Percentiles rank a stretch among this genome's conserved stretches.
phyloP scores from a whole-genome alignment of 345 rosid species.

The Linum lewisii region DNA sequence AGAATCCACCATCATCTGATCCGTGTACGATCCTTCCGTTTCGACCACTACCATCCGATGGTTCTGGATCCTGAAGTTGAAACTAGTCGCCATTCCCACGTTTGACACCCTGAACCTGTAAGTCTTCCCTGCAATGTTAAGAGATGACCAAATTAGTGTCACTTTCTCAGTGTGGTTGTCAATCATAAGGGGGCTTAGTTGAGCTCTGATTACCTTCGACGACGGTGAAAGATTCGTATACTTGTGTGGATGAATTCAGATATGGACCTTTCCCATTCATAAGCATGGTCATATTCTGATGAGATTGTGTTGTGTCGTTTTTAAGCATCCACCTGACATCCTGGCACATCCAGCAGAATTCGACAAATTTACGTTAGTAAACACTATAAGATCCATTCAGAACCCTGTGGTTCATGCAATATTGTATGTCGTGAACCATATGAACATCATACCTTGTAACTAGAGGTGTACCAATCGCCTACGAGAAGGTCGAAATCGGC shows the following conservation, averaged over 20 bases:
- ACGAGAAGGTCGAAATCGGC: background rate
- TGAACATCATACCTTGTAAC: background rate
- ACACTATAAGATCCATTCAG: too few relatives aligned
- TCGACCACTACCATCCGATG: conserved; percentile 46
- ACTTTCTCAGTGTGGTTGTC: too few relatives aligned
- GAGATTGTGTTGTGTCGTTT: background rate
- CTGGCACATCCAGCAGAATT: background rate
- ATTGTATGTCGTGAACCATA: too few relatives aligned
- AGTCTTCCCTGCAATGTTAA: conserved; percentile 13
- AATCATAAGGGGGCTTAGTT: too few relatives aligned
- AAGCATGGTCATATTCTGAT: conserved; percentile 12
- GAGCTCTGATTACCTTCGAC: conserved; percentile 18
- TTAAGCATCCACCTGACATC: background rate
- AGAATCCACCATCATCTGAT: conserved; percentile 31
- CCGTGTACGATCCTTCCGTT: conserved; percentile 56
- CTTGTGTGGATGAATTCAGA: background rate
- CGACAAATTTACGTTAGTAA: too few relatives aligned
- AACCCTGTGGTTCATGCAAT: too few relatives aligned
- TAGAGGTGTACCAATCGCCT: background rate
- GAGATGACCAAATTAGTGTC: too few relatives aligned
- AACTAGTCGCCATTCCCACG: conserved; percentile 20
- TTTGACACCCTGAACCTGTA: conserved; percentile 33
- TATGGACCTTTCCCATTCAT: conserved; percentile 32
- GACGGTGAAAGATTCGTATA: conserved; percentile 22
- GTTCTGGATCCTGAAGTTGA: conserved; percentile 30